phyloP scores from a whole-genome alignment of 2,329 filamentous ascomycete species.

The Penicillium sp. region DNA sequence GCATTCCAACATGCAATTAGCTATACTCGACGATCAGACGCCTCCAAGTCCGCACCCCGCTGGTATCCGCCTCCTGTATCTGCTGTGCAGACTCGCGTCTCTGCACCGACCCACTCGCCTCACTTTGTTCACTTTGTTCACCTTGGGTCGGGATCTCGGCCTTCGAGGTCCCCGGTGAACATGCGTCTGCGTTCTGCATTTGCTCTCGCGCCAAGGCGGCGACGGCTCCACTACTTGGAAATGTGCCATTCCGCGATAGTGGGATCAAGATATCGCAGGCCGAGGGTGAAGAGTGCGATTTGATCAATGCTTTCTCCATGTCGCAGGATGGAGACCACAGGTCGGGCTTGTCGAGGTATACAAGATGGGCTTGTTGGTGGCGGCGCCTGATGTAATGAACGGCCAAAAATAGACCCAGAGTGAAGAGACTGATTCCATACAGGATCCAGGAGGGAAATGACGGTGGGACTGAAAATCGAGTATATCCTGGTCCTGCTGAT shows the following conservation, averaged over 20 bases:
- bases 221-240: slow-evolving; percentile 22
- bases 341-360: neutral
- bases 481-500: neutral
- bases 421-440: neutral
- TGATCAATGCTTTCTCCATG: slow-evolving; percentile 15
- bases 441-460: neutral
- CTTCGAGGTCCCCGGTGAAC: slow-evolving; percentile 1
- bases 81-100: slow-evolving; percentile 33
- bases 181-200: slow-evolving; percentile 1
- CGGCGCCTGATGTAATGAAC: slow-evolving; percentile 1
- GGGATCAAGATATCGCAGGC: slow-evolving; percentile 21
- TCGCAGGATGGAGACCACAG: slow-evolving; percentile 2
- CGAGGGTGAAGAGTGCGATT: slow-evolving; percentile 5
- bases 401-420: neutral
- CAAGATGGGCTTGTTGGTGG: neutral
- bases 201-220: slow-evolving; percentile 18
- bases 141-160: slow-evolving; percentile 6
- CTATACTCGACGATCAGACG: slow-evolving; percentile 38
- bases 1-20: slow-evolving; percentile 11
- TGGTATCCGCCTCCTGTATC: slow-evolving; percentile 29
- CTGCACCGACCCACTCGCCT: slow-evolving; percentile 13
- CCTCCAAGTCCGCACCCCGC: slow-evolving; percentile 34
- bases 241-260: slow-evolving; percentile 14
- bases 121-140: slow-evolving; percentile 5
- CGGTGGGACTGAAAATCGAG: neutral